Evolutionary conservation across 129 eudicot genomes (phyloP), one percentile per base, ranked within the genome.

Genomic region (Scalesia atractyloides): DNA sequence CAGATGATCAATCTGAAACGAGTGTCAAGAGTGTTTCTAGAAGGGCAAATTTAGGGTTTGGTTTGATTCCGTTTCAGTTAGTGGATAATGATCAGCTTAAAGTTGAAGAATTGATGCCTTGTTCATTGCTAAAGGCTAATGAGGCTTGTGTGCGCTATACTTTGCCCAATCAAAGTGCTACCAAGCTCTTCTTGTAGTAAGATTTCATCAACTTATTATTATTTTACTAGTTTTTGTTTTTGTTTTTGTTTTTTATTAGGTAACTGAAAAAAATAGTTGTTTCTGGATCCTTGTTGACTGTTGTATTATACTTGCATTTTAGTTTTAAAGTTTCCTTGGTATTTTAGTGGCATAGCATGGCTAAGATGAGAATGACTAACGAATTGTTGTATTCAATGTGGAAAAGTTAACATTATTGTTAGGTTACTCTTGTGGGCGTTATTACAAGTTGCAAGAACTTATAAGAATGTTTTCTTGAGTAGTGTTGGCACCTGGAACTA

Each of bases 61-160:
- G 82, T 73, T 83, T 93, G 83, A 86, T 93, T 68, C 92, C 98
- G 4, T 93, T 66, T 39, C 65, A 13, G 57, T 33, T 81, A 39
- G 71, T 82, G 57, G 79, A 85, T 51, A 68, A 78, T 10, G 5
- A 26, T 19, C 48, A 61, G 63, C 44, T 18, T 39, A 59, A 63
- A 19, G n/a, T 9, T 80, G 73, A 77, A 65, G 36, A 70, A 48
- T 74, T 65, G 80, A 73, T 39, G 34, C 60, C 57, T 61, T 9
- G 13, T 48, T 76, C 17, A 56, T 66, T 30, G 44, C 12, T 12
- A 62, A 77, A 72, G 56, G 19, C 72, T 5, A 82, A 44, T 44
- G 96, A 89, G 80, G 89, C 86, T 68, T 82, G 86, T 75, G 78
- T 84, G 17, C 79, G 92, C 84, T 93, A 93, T 67, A 75, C 86